These are phyloP conservation scores for Cladochytrium tenue DNA, from an alignment of 371 early-diverging fungal species.

Conservation along the genomic window DNA sequence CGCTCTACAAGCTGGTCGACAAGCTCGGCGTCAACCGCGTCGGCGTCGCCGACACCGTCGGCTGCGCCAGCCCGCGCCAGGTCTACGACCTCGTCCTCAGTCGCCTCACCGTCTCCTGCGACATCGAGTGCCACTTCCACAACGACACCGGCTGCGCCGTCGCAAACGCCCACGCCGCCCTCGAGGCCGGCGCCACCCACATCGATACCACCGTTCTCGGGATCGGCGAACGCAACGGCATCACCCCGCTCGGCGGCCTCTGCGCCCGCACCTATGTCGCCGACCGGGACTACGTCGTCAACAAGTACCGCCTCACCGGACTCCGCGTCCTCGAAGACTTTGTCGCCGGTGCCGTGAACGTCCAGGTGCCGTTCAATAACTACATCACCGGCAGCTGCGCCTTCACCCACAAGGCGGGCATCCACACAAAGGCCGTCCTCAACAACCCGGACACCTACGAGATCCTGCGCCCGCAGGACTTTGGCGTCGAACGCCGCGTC, in stretches of 20 bases:
- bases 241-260: constrained; percentile 92
- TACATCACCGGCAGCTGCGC: constrained; percentile 97
- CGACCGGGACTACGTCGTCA: constrained; percentile 82
- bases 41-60: constrained; percentile 97
- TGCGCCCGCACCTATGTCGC: constrained; percentile 92
- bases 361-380: constrained; percentile 97
- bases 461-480: constrained; percentile 94
- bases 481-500: constrained; percentile 95
- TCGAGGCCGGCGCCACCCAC: constrained; percentile 96
- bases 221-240: constrained; percentile 97
- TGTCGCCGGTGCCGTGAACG: constrained; percentile 90
- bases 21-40: constrained; percentile 95
- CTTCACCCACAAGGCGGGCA: constrained; percentile 97
- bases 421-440: constrained; percentile 96
- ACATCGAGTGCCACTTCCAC: constrained; percentile 98
- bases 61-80: constrained; percentile 95
- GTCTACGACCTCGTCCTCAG: constrained; percentile 95
- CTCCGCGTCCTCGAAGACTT: constrained; percentile 92
- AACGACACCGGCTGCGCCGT: constrained; percentile 98
- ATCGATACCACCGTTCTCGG: constrained; percentile 96
- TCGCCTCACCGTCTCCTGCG: constrained; percentile 88
- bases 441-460: constrained; percentile 97
- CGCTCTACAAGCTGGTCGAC: constrained; percentile 91
- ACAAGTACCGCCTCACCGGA: constrained; percentile 87
- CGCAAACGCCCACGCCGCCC: constrained; percentile 92